Evolutionary conservation across 1,139 yeast genomes (phyloP), one percentile per base, ranked within the genome.

Genomic region (Kurtzmaniella quercitrusa): DNA sequence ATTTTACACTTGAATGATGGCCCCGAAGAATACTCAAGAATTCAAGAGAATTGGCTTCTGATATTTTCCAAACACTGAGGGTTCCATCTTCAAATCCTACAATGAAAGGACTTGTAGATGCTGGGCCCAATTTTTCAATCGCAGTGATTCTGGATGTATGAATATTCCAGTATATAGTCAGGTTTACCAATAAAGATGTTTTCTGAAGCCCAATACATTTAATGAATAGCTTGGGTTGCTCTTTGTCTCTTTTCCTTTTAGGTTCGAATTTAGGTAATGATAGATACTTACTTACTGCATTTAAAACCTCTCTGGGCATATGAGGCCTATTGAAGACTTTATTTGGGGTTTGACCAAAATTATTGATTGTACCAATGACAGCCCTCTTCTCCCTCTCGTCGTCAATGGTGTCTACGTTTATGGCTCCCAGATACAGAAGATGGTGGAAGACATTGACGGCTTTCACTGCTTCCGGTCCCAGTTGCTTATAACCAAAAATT

Each of bases 301-400:
- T 65, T 37, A 66, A 56, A 0, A 71, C 67, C 2, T 71, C 77
- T 41, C 74, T 71, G 34, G 56, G 50, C 0, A 85, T 81, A 59
- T 88, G 96, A 0, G 89, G 82, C 45, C 70, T 73, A 9, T 63
- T 66, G 53, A 88, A 87, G 11, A 88, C 65, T 52, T 84, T 86
- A 40, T 75, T 58, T 1, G 96, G 96, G 0, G 95, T 88, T 58
- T 88, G 96, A 0, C 96, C 96, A 68, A 88, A 88, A 59, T 88
- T 88, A 57, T 88, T 91, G 40, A 88, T 88, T 57, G 85, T 85
- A 1, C 95, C 91, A 25, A 88, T 84, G 2, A 83, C 75, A 0
- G 95, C 93, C 34, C 81, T 70, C 49, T 83, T 75, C 58, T 88
- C 95, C 48, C 77, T 70, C 34, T 82, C 88, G 57, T 88, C 91